Evolutionary conservation across 2,329 filamentous ascomycete genomes (phyloP).

Genomic region (Biscogniauxia marginata): DNA sequence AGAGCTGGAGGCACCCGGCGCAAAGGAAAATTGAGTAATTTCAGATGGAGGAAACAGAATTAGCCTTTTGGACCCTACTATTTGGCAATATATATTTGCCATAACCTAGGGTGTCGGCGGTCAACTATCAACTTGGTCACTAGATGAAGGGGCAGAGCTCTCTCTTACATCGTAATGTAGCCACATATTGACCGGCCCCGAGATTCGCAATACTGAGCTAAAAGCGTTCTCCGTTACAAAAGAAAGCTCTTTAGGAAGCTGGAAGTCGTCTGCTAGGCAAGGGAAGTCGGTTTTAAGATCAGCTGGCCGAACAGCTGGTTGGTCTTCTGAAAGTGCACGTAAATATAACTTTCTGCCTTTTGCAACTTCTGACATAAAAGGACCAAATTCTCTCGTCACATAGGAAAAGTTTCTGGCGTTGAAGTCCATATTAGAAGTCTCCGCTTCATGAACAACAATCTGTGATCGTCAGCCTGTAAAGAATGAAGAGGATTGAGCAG

Average conservation of each 20-base stretch:
- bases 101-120: slow-evolving; percentile 57
- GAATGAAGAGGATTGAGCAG: neutral
- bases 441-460: slow-evolving; percentile 73
- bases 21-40: slow-evolving; percentile 66
- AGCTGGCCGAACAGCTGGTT: slow-evolving; percentile 69
- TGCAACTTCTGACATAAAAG: slow-evolving; percentile 62
- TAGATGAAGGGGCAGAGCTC: neutral
- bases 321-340: slow-evolving; percentile 69
- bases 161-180: slow-evolving; percentile 75
- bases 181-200: slow-evolving; percentile 82
- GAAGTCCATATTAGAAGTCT: slow-evolving; percentile 71
- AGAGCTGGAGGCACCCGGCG: slow-evolving; percentile 77
- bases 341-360: slow-evolving; percentile 68
- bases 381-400: slow-evolving; percentile 62
- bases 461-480: slow-evolving; percentile 29
- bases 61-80: slow-evolving; percentile 70
- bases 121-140: slow-evolving; percentile 1
- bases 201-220: slow-evolving; percentile 77
- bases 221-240: slow-evolving; percentile 63
- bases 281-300: slow-evolving; percentile 71
- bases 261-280: slow-evolving; percentile 65
- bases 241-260: slow-evolving; percentile 60
- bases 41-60: slow-evolving; percentile 78
- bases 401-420: slow-evolving; percentile 81
- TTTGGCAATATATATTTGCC: slow-evolving; percentile 82